phyloP scores from a whole-genome alignment of 306 rosid genomes.

The Prosopis cineraria region DNA sequence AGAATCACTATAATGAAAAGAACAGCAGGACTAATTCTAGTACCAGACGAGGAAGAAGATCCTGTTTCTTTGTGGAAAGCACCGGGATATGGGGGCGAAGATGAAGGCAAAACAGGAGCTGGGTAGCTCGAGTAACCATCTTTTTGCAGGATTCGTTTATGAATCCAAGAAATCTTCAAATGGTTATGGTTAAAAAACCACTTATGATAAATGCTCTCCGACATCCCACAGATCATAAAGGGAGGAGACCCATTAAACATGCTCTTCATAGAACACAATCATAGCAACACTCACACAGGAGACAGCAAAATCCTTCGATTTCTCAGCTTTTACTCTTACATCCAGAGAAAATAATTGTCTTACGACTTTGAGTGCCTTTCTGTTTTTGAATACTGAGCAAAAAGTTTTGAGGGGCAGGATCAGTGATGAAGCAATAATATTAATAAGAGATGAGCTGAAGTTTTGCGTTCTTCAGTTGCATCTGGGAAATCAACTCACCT shows the following conservation, averaged over 20 bases:
- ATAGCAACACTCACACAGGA: constrained; percentile 16
- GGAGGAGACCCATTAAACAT: constrained; percentile 25
- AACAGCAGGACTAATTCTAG: constrained; percentile 81
- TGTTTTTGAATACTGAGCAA: neutral
- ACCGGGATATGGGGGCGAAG: constrained; percentile 48
- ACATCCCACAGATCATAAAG: constrained; percentile 51
- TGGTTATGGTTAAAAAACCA: constrained; percentile 57
- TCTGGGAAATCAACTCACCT: constrained; percentile 44
- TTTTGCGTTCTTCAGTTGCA: neutral
- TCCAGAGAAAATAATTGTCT: constrained; percentile 16
- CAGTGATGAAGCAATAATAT: constrained; percentile 26
- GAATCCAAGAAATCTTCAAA: constrained; percentile 68
- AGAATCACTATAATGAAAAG: constrained; percentile 79
- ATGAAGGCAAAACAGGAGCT: constrained; percentile 46
- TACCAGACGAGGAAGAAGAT: constrained; percentile 52
- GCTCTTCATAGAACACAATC: constrained; percentile 40
- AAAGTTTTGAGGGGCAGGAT: constrained; percentile 24
- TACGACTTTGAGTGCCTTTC: neutral
- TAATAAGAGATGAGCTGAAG: constrained; percentile 21
- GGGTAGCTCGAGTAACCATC: constrained; percentile 68
- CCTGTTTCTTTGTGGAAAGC: constrained; percentile 49
- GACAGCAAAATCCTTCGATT: constrained; percentile 23
- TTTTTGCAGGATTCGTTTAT: constrained; percentile 49
- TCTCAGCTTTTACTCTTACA: constrained; percentile 22
- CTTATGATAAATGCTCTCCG: constrained; percentile 34